Evolutionary conservation across 177 flowering plant species (phyloP), one percentile per base, ranked within the genome.

Genomic region (Vitis hybrid): DNA sequence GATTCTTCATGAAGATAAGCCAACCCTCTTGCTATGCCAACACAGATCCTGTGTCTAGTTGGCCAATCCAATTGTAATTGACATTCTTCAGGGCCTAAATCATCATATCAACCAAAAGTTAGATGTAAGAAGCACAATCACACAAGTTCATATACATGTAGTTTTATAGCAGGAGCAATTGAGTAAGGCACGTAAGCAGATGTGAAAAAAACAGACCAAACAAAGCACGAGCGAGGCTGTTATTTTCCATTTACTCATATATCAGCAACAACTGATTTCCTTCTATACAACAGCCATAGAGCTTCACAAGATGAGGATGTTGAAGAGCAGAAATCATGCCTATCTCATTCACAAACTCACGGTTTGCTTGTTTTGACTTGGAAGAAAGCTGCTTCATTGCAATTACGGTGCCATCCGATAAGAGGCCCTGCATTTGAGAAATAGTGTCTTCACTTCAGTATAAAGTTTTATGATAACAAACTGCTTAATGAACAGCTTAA

Each of bases 341-440:
- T 17, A 82, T 74, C 70, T 82, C 84, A 69, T 65, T 82, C 8
- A 82, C 73, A 65, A 82, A 80, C 34, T 82, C 85, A 8, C 82
- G 85, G 49, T 80, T 80, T 54, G 83, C 85, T 80, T 82, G 85
- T 58, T 68, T 82, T 60, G 85, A 82, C 70, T 73, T 78, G 5
- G 85, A 69, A 14, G 85, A 82, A 5, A 82, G 81, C 69, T 82
- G 80, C 67, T 82, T 82, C 30, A 79, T 81, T 4, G 82, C 85
- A 65, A 79, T 75, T 5, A 71, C 1, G 11, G 75, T 64, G 4
- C 85, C 85, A 72, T 82, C 82, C 60, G 76, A 63, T 50, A 79
- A 67, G 3, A 52, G 21, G 10, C 85, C 85, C 82, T 82, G 70
- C 57, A 64, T 50, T 23, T 57, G 15, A 54, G 49, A 11, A 64